Conservation (phyloP, 495 filamentous ascomycete genomes). For the Chaetomium cochliodes region DNA sequence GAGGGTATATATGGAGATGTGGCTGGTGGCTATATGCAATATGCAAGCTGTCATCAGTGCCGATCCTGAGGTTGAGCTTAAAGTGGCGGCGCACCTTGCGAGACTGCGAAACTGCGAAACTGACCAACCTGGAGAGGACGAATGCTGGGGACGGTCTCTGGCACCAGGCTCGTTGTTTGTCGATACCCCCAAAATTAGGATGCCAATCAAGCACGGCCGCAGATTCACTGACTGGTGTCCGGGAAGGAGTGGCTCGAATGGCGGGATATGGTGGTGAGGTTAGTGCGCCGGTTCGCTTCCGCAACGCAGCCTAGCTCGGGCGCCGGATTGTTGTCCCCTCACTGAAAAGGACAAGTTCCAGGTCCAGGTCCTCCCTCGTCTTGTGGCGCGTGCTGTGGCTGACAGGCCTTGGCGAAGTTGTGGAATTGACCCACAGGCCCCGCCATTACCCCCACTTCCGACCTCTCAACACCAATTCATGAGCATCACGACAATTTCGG, state of each 20-base stretch:
- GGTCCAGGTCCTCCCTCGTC: constrained; percentile 20
- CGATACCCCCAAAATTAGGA: neutral
- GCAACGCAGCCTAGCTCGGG: constrained; percentile 20
- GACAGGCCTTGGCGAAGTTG: neutral
- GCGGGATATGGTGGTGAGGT: constrained; percentile 13
- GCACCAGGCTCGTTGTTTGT: neutral
- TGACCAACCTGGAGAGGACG: neutral
- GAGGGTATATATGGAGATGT: neutral
- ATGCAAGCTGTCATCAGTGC: constrained; percentile 37
- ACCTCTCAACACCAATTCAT: neutral
- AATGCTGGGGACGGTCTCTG: neutral
- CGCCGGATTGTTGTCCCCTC: constrained; percentile 31
- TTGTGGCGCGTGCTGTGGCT: constrained; percentile 29
- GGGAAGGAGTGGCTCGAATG: constrained; percentile 4
- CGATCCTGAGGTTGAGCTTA: constrained; percentile 9
- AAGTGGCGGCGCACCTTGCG: constrained; percentile 19
- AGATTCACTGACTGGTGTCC: constrained; percentile 3
- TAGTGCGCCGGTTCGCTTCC: constrained; percentile 26
- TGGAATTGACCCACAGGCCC: neutral
- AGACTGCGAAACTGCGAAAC: neutral
- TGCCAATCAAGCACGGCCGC: constrained; percentile 1
- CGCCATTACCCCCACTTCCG: neutral
- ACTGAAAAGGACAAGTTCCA: constrained; percentile 40
- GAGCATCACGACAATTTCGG: neutral
- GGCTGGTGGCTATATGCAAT: constrained; percentile 16